Percentiles rank a stretch among this genome's conserved stretches.
Evolutionary conservation across 2,329 filamentous ascomycete genomes (phyloP).

Genomic region (Alternaria infectoria): DNA sequence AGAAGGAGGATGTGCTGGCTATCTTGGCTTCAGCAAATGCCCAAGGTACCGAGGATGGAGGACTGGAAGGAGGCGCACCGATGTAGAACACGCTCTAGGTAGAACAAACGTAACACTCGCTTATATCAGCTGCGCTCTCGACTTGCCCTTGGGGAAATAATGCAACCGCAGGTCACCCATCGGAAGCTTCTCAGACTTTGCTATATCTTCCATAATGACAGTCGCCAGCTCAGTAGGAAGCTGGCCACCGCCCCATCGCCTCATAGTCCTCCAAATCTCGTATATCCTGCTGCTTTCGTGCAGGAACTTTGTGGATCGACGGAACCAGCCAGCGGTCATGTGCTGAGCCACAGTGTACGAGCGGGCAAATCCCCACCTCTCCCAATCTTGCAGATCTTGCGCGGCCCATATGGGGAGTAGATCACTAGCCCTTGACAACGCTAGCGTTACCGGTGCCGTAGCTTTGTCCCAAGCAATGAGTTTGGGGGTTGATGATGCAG

Average conservation of each 20-base stretch:
- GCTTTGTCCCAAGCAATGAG: slow-evolving; percentile 7
- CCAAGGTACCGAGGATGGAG: neutral
- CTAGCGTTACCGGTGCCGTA: neutral
- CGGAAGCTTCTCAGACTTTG: slow-evolving; percentile 9
- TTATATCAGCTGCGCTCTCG: neutral
- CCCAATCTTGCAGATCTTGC: slow-evolving; percentile 6
- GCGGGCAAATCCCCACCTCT: neutral
- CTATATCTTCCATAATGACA: slow-evolving; percentile 14
- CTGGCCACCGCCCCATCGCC: slow-evolving; percentile 7
- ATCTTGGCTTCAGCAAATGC: slow-evolving; percentile 16
- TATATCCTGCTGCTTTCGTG: slow-evolving; percentile 10
- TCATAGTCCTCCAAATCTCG: slow-evolving; percentile 22
- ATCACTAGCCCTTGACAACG: neutral
- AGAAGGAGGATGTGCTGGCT: slow-evolving; percentile 17
- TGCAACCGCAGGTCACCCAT: slow-evolving; percentile 3
- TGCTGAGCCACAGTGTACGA: neutral
- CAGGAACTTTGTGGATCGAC: slow-evolving; percentile 10
- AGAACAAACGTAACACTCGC: neutral
- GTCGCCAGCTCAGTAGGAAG: slow-evolving; percentile 17
- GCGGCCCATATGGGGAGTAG: slow-evolving; percentile 8
- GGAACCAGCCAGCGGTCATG: slow-evolving; percentile 12
- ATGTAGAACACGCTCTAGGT: neutral
- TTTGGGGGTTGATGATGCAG: neutral
- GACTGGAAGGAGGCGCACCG: neutral
- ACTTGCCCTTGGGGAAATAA: slow-evolving; percentile 1